Evolutionary conservation across 2,329 filamentous ascomycete genomes (phyloP), one percentile per base, ranked within the genome.

Genomic region (Chrysoporthe austroafricana): DNA sequence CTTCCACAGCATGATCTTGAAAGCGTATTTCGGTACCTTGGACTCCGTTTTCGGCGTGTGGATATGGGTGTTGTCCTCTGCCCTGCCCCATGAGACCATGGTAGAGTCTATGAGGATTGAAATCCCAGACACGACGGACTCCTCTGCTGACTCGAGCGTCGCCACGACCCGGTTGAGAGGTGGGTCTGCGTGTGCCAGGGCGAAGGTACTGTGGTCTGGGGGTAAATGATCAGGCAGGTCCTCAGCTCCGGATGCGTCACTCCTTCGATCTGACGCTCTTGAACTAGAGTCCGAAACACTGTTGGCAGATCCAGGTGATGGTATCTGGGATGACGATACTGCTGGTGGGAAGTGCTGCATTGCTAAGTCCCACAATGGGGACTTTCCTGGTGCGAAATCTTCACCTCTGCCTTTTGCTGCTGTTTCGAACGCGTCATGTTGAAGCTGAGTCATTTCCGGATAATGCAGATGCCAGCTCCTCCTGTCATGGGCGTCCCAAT

Each of bases 11-110:
- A 93, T 83, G 48, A 97, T 82, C 73, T 92, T 90, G 72, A 97
- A 88, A 0, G 92, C 93, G 70, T 90, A 90, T 75, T 95, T 95
- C 1, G 94, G 93, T 46, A 98, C 88, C 18, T 89, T 90, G 2
- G 83, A 85, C 71, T 97, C 93, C 34, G 81, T 79, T 42, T 78
- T 80, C 60, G 89, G 82, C 0, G 85, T 78, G 73, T 94, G 92
- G 2, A 89, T 82, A 42, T 89, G 79, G 0, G 91, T 95, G 73
- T 93, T 94, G 26, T 85, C 82, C 0, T 79, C 81, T 0, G 87
- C 86, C 36, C 95, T 88, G 42, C 95, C 95, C 89, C 93, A 98
- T 0, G 90, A 91, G 0, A 90, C 88, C 71, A 92, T 79, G 3
- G 88, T 87, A 52, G 88, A 85, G 13, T 88, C 87, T 16, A 97